Conservation (phyloP, 2,329 filamentous ascomycete genomes). For the Fusarium sp. region DNA sequence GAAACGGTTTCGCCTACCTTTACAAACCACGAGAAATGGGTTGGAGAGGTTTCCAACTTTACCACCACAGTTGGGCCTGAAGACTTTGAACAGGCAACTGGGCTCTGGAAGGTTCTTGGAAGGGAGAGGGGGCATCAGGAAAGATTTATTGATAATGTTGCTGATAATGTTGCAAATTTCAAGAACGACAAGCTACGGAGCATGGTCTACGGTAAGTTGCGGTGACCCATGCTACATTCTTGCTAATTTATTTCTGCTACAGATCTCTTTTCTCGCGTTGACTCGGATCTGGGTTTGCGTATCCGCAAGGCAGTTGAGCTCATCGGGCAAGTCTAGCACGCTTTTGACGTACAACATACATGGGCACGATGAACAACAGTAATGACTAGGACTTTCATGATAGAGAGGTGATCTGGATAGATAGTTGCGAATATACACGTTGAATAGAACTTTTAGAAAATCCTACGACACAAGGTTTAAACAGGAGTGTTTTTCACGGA, state of each 20-base stretch:
- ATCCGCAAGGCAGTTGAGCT: background rate
- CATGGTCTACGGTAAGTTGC: background rate
- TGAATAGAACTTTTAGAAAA: too few species aligned
- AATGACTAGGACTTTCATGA: background rate
- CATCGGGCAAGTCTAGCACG: background rate
- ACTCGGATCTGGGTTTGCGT: background rate
- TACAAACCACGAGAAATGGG: conserved; percentile 7
- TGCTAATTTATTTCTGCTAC: background rate
- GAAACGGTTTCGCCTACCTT: background rate
- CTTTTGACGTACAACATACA: background rate
- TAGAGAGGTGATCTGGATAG: background rate
- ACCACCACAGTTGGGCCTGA: background rate
- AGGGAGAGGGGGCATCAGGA: conserved; percentile 8
- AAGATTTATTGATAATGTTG: conserved; percentile 5
- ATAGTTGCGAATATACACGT: background rate
- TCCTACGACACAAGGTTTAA: background rate
- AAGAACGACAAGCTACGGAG: conserved; percentile 1
- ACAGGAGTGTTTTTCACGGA: too few species aligned
- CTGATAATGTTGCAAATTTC: background rate
- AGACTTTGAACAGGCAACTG: conserved; percentile 11
- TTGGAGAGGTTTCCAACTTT: background rate
- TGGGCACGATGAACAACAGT: background rate
- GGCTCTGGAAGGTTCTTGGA: conserved; percentile 1
- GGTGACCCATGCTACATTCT: background rate
- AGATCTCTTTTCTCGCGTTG: background rate